Evolutionary conservation across 371 early-diverging fungal species (phyloP), one percentile per base, ranked within the genome.

Genomic region (Mucor saturninus): DNA sequence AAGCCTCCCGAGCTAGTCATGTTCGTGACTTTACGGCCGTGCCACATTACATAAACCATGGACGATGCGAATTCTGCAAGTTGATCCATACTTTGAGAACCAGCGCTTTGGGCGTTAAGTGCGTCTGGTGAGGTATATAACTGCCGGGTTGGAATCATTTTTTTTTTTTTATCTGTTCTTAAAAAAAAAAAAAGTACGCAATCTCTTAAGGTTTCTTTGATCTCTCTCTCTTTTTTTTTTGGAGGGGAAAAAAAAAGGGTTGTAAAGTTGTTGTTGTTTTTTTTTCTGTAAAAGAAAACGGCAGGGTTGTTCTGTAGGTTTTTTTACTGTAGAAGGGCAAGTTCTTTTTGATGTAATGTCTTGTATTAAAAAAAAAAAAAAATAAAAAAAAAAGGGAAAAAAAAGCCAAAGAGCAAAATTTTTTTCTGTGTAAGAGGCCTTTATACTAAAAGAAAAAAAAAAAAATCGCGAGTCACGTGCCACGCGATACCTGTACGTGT

Each of bases 1-100:
- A 53, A 30, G 64, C 60, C 64, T 72, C 80, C 57, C 84, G 64
- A 10, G 83, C 82, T 35, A 7, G 35, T 35, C 35, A 5, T 35
- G 35, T 3, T 35, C 35, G 35, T n/a, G n/a, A n/a, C 35, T 35
- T 35, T 35, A 35, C 35, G 35, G 5, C 35, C 35, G 67, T 85
- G 85, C 87, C 87, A 87, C 69, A 87, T 86, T 58, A 84, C 65
- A 72, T 83, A 87, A 11, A 85, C 81, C 78, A 87, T 83, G 45
- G 81, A 78, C 28, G 87, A 78, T 26, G 85, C 85, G 72, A 84
- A 87, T 42, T 87, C 87, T 14, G 86, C 80, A 4, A 86, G 69
- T 52, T 78, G 75, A n/a, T 77, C 59, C 11, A 68, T 70, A 48
- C 37, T 38, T 9, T 52, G 56, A 50, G 5, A 30, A 37, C 15